Evolutionary conservation across 495 filamentous ascomycete genomes (phyloP).

Genomic region (Penicillium simplicissimum): DNA sequence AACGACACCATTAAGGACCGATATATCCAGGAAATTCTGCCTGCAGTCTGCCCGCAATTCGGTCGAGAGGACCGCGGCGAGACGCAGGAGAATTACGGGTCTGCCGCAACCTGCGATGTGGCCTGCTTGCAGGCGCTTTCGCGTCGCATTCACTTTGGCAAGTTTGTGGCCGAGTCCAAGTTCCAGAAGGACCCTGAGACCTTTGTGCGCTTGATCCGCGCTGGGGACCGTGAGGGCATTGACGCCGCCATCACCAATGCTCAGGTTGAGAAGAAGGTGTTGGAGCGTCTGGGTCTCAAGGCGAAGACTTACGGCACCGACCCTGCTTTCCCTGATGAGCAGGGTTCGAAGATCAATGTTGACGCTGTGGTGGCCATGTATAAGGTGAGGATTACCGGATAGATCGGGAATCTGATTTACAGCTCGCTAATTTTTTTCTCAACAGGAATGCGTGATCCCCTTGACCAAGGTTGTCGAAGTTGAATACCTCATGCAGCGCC

Average conservation of each 20-base stretch:
- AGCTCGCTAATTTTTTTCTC: conserved; percentile 22
- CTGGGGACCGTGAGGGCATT: conserved; percentile 75
- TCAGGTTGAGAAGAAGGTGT: conserved; percentile 86
- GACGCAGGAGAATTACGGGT: conserved; percentile 92
- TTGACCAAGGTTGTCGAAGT: conserved; percentile 97
- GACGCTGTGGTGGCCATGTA: conserved; percentile 96
- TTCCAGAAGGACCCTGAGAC: conserved; percentile 79
- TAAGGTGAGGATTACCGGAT: conserved; percentile 51
- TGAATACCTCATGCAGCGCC: conserved; percentile 93
- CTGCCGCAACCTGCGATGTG: conserved; percentile 88
- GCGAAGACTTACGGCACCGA: conserved; percentile 94
- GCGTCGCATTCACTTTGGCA: conserved; percentile 93
- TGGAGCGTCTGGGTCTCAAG: conserved; percentile 86
- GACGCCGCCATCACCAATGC: conserved; percentile 87
- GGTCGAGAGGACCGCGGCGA: conserved; percentile 78
- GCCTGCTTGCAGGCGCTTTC: conserved; percentile 88
- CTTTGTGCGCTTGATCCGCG: conserved; percentile 79
- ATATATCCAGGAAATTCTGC: conserved; percentile 83
- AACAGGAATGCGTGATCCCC: conserved; percentile 90
- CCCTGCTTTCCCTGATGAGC: conserved; percentile 63
- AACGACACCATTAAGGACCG: conserved; percentile 82
- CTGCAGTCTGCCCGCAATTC: conserved; percentile 72
- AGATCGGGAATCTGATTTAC: not conserved
- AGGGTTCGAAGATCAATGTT: conserved; percentile 76
- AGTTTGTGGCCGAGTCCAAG: conserved; percentile 99